Percentiles rank a stretch among this genome's conserved stretches.
phyloP scores from a whole-genome alignment of 2,329 filamentous ascomycete species.

The Lachnellula suecica region DNA sequence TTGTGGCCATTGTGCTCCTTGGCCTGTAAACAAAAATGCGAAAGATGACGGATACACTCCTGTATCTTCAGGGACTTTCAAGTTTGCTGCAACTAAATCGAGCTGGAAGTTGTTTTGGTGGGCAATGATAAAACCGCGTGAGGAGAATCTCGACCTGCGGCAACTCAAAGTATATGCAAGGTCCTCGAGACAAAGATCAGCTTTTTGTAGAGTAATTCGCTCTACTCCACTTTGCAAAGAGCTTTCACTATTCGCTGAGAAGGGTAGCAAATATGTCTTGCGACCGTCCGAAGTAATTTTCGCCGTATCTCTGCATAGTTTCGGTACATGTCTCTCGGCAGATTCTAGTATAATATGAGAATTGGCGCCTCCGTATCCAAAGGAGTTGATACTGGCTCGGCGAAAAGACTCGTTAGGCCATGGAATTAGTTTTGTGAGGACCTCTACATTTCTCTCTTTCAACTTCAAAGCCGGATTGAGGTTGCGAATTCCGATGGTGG shows the following conservation, averaged over 20 bases:
- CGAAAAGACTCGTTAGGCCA: constrained; percentile 36
- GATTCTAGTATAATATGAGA: constrained; percentile 29
- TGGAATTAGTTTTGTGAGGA: constrained; percentile 14
- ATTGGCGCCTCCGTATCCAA: constrained; percentile 29
- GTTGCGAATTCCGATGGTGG: neutral
- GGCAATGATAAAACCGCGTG: neutral
- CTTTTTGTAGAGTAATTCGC: too few species aligned
- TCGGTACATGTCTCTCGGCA: neutral
- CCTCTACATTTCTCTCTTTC: neutral
- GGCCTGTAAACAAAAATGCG: constrained; percentile 31
- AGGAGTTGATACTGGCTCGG: constrained; percentile 40
- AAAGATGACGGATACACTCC: constrained; percentile 9
- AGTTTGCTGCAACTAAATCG: neutral
- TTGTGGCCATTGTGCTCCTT: constrained; percentile 30
- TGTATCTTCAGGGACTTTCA: neutral
- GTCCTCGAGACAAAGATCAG: too few species aligned
- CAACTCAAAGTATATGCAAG: too few species aligned
- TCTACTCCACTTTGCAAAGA: too few species aligned
- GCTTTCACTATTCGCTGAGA: too few species aligned
- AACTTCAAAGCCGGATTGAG: constrained; percentile 14
- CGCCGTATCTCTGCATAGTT: neutral
- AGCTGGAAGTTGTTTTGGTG: too few species aligned
- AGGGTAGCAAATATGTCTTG: too few species aligned
- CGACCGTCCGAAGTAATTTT: neutral
- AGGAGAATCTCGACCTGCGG: too few species aligned